Conservation (phyloP, 257 asterid genomes). For the Cruciata laevipes region DNA sequence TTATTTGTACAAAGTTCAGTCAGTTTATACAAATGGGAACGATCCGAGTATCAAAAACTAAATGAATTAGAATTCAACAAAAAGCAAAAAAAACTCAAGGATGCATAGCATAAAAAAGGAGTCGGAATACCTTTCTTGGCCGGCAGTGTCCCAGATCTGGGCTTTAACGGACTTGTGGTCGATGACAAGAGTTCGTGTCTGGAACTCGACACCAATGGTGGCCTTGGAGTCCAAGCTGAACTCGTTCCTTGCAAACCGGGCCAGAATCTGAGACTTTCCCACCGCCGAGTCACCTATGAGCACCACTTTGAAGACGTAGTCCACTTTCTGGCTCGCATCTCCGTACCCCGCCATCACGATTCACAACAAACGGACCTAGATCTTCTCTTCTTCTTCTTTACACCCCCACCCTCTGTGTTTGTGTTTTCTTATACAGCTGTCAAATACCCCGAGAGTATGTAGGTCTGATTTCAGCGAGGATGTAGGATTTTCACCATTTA, state of each 20-base stretch:
- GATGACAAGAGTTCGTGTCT: constrained; percentile 64
- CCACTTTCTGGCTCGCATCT: constrained; percentile 60
- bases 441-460: neutral
- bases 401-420: too few relatives aligned
- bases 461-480: neutral
- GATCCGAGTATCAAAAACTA: neutral
- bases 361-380: neutral
- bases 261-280: constrained; percentile 69
- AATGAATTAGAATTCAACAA: neutral
- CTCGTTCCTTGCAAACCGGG: constrained; percentile 72
- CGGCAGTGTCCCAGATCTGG: constrained; percentile 96
- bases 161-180: constrained; percentile 74
- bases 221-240: constrained; percentile 81
- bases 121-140: constrained; percentile 58
- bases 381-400: neutral
- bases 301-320: constrained; percentile 76
- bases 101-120: neutral
- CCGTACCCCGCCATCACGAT: constrained; percentile 34
- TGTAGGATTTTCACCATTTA: neutral
- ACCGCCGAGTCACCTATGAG: constrained; percentile 84
- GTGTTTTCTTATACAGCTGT: neutral
- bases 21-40: neutral
- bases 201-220: constrained; percentile 78
- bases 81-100: neutral
- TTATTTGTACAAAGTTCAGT: too few relatives aligned